phyloP scores from a whole-genome alignment of 2,329 filamentous ascomycete species.

The Claviceps citrina region DNA sequence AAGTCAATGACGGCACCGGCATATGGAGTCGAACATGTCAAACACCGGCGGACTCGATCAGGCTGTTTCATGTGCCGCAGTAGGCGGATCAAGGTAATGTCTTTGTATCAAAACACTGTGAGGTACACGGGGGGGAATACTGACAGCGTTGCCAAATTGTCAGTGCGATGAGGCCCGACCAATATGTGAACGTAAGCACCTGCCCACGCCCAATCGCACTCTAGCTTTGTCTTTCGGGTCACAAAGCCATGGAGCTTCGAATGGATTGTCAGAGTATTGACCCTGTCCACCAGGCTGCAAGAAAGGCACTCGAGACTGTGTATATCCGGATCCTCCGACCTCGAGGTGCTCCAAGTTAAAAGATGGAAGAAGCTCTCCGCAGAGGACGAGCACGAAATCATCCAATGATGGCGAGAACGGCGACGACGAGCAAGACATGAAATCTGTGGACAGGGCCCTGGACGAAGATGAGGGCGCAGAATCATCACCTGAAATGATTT shows the following conservation, averaged over 20 bases:
- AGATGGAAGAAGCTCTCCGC: constrained; percentile 21
- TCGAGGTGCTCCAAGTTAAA: constrained; percentile 26
- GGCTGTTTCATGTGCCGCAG: constrained; percentile 87
- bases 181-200: constrained; percentile 58
- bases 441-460: constrained; percentile 33
- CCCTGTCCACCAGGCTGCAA: constrained; percentile 52
- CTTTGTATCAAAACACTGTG: constrained; percentile 5
- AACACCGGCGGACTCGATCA: constrained; percentile 83
- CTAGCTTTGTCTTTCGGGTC: no score
- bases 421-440: constrained; percentile 25
- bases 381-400: constrained; percentile 35
- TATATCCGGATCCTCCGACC: constrained; percentile 60
- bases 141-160: not conserved
- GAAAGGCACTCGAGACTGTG: constrained; percentile 81
- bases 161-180: constrained; percentile 86
- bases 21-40: constrained; percentile 51
- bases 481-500: constrained; percentile 7
- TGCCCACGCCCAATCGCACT: no score
- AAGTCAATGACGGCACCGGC: constrained; percentile 30
- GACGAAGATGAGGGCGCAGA: constrained; percentile 38
- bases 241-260: not conserved
- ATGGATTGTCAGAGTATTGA: no score
- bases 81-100: constrained; percentile 62
- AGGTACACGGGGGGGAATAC: constrained; percentile 12
- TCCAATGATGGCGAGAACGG: constrained; percentile 37